phyloP scores from a whole-genome alignment of 192 early-diverging fungal species.

The Cetraspora pellucida region DNA sequence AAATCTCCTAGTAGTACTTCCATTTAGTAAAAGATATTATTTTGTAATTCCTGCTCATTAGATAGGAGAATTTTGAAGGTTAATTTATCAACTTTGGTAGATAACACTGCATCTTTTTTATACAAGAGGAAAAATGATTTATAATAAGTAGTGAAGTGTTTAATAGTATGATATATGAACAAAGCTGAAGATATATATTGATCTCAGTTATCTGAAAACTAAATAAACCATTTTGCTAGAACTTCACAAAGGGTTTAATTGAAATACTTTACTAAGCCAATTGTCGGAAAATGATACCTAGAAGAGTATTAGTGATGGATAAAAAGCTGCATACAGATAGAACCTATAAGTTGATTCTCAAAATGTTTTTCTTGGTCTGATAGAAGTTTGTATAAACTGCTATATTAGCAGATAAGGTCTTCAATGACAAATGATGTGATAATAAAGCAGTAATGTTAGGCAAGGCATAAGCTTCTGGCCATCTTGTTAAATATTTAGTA shows the following conservation, averaged over 20 bases:
- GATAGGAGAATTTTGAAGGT: no score
- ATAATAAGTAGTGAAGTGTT: no score
- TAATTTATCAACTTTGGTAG: not conserved
- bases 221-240: not conserved
- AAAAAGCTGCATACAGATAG: not conserved
- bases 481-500: constrained; percentile 27
- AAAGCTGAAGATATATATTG: no score
- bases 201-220: no score
- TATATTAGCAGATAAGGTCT: constrained; percentile 17
- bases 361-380: not conserved
- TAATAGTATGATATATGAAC: no score
- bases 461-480: constrained; percentile 16
- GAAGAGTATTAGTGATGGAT: not conserved
- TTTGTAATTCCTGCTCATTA: no score
- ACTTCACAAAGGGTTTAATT: not conserved
- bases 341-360: not conserved
- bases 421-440: not conserved
- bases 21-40: no score
- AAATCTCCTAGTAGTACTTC: no score
- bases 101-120: no score
- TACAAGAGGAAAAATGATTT: no score
- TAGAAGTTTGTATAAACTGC: not conserved
- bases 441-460: not conserved
- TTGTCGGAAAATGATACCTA: not conserved
- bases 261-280: not conserved